phyloP scores from a whole-genome alignment of 1,139 yeast genomes.

The Debaryomycetaceae sp. region DNA sequence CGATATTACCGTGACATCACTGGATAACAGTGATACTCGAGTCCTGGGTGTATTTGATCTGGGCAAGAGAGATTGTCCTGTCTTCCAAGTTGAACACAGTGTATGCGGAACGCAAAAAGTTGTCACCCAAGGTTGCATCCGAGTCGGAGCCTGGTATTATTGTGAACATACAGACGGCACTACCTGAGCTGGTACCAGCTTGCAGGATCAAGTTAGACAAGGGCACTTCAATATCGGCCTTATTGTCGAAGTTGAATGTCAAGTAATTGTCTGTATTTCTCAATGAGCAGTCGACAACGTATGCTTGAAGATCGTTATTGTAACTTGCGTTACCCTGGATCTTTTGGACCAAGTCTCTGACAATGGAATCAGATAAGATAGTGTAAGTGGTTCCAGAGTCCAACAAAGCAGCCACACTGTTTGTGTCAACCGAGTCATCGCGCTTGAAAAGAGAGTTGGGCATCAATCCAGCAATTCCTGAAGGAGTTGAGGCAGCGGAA shows the following conservation, averaged over 20 bases:
- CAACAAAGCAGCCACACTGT: slow-evolving; percentile 22
- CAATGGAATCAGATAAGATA: slow-evolving; percentile 19
- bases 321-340: slow-evolving; percentile 17
- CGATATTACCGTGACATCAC: neutral
- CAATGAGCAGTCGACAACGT: slow-evolving; percentile 27
- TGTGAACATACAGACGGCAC: slow-evolving; percentile 13
- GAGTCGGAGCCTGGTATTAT: slow-evolving; percentile 10
- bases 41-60: slow-evolving; percentile 26
- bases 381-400: slow-evolving; percentile 42
- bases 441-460: neutral
- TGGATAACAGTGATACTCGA: slow-evolving; percentile 17
- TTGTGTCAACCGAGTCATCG: slow-evolving; percentile 9
- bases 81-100: slow-evolving; percentile 38
- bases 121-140: slow-evolving; percentile 28
- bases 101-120: slow-evolving; percentile 37
- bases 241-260: slow-evolving; percentile 23
- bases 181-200: slow-evolving; percentile 10
- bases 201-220: slow-evolving; percentile 16
- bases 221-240: slow-evolving; percentile 21
- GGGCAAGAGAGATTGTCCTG: slow-evolving; percentile 35
- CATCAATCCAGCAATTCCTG: neutral
- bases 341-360: slow-evolving; percentile 12
- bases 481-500: neutral
- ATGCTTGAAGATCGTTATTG: slow-evolving; percentile 13
- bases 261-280: slow-evolving; percentile 20